These are phyloP conservation scores for Oemleria cerasiformis DNA, from an alignment of 306 rosid species.

Conservation along the genomic window DNA sequence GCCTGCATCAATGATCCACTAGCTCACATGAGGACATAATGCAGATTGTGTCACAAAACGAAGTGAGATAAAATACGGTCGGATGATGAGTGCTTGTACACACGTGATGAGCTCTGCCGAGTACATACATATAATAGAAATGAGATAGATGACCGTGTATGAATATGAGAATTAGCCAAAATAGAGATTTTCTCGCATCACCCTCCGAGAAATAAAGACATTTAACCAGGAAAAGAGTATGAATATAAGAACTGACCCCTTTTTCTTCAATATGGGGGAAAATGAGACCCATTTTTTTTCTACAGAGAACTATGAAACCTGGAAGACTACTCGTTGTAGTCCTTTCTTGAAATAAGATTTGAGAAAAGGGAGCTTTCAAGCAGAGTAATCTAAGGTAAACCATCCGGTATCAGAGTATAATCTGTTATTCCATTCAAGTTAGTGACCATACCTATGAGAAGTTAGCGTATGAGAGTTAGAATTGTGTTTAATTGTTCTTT, in stretches of 20 bases:
- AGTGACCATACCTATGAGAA: not conserved
- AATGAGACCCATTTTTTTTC: not conserved
- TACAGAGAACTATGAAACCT: not conserved
- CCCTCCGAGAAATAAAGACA: not conserved
- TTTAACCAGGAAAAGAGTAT: not conserved
- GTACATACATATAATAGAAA: slow-evolving; percentile 4
- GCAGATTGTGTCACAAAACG: not conserved
- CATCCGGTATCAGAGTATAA: not conserved
- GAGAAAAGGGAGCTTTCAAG: not conserved
- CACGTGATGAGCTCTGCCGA: not conserved
- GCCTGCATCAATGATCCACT: slow-evolving; percentile 11
- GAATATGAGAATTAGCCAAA: slow-evolving; percentile 1
- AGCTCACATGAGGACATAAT: slow-evolving; percentile 9
- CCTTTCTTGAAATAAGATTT: not conserved
- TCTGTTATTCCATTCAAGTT: not conserved
- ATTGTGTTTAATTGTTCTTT: not conserved
- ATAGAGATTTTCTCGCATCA: not conserved
- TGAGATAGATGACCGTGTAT: not conserved
- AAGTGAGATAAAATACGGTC: not conserved
- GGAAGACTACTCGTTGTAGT: not conserved
- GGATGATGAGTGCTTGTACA: not conserved
- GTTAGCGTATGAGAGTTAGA: not conserved
- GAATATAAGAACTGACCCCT: not conserved
- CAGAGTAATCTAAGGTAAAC: slow-evolving; percentile 5
- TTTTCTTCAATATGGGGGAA: not conserved